phyloP scores from a whole-genome alignment of 106 monocot genomes.

The Chionographis japonica region DNA sequence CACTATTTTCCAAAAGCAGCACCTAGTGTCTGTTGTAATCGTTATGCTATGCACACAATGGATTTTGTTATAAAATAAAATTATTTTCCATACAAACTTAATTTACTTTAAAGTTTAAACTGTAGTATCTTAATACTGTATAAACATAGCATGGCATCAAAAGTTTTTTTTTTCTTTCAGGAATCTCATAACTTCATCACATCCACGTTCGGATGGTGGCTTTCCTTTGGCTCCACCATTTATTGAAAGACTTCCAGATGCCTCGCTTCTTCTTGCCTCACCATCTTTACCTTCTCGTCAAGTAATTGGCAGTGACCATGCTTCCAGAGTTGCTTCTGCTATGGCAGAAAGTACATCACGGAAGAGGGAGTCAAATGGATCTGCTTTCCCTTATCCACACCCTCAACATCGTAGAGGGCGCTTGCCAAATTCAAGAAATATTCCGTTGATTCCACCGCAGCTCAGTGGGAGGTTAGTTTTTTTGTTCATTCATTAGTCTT shows the following conservation, averaged over 20 bases:
- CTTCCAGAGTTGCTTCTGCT: slow-evolving; percentile 39
- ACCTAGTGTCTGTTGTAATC: too few species aligned
- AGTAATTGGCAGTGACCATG: slow-evolving; percentile 18
- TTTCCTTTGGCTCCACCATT: slow-evolving; percentile 24
- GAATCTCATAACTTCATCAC: slow-evolving; percentile 3
- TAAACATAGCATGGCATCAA: neutral
- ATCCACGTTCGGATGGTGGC: neutral
- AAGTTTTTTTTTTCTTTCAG: neutral
- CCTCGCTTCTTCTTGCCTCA: slow-evolving; percentile 51
- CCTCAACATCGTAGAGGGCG: slow-evolving; percentile 49
- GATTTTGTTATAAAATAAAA: too few species aligned
- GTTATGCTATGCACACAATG: too few species aligned
- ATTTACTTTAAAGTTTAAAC: too few species aligned
- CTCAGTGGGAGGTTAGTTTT: slow-evolving; percentile 75
- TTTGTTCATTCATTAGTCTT: slow-evolving; percentile 2
- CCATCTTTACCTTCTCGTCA: slow-evolving; percentile 29
- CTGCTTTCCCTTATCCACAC: slow-evolving; percentile 16
- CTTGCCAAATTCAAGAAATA: slow-evolving; percentile 31
- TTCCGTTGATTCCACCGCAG: slow-evolving; percentile 74
- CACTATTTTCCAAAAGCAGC: too few species aligned
- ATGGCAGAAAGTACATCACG: slow-evolving; percentile 34
- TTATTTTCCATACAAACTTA: too few species aligned
- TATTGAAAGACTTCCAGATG: slow-evolving; percentile 65
- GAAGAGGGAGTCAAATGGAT: slow-evolving; percentile 77
- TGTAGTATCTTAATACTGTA: too few species aligned